Evolutionary conservation across 2,329 filamentous ascomycete genomes (phyloP).

Genomic region (Colletotrichum acutatum): DNA sequence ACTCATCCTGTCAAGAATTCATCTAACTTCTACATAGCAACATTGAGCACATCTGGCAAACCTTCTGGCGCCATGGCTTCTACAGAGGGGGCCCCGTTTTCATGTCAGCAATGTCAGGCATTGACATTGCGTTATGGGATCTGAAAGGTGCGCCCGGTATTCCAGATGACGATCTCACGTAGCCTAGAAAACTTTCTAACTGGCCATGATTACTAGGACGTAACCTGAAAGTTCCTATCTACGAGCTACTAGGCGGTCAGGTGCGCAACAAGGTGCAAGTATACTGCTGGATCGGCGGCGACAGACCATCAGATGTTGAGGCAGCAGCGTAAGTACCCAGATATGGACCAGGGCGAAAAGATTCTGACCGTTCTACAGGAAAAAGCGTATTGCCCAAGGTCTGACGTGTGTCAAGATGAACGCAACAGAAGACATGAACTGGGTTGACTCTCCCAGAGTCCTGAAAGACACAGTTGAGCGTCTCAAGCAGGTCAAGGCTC

Average conservation of each 20-base stretch:
- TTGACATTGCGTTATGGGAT: conserved; percentile 79
- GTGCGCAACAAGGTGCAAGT: conserved; percentile 72
- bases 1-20: accelerated
- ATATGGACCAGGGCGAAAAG: accelerated
- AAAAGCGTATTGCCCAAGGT: conserved; percentile 64
- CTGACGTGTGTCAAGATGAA: conserved; percentile 76
- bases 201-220: neutral
- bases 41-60: conserved; percentile 79
- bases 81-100: conserved; percentile 78
- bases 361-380: conserved; percentile 43
- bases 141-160: conserved; percentile 60
- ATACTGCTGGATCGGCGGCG: conserved; percentile 77
- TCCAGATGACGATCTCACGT: too few relatives aligned
- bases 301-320: conserved; percentile 71
- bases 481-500: conserved; percentile 69
- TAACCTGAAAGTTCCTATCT: conserved; percentile 63
- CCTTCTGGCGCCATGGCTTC: conserved; percentile 72
- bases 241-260: conserved; percentile 75
- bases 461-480: conserved; percentile 69
- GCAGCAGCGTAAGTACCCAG: conserved; percentile 56
- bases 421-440: conserved; percentile 74
- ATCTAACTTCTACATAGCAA: conserved; percentile 54
- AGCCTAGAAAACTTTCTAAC: neutral
- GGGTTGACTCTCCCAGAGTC: conserved; percentile 71
- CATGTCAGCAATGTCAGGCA: conserved; percentile 77